Percentiles rank a stretch among this genome's conserved stretches.
Conservation (phyloP, 306 rosid species). For the Corylus heterophylla region DNA sequence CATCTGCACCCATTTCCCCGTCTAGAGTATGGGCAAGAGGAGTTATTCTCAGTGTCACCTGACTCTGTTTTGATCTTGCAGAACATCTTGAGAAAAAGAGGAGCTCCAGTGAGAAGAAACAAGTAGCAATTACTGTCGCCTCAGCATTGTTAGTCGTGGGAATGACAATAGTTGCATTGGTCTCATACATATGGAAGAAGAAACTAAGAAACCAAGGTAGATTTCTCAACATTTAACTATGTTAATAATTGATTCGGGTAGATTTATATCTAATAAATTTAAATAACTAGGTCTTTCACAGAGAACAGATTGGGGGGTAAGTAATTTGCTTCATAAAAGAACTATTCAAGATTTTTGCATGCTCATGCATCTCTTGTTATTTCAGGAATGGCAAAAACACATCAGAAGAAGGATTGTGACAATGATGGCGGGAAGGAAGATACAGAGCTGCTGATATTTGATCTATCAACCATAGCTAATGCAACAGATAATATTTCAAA, state of each 20-base stretch:
- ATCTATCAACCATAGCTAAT: constrained; percentile 27
- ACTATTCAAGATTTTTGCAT: background rate
- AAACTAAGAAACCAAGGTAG: background rate
- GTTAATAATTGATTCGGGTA: background rate
- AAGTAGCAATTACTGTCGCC: background rate
- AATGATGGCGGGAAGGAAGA: constrained; percentile 31
- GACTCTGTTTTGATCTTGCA: background rate
- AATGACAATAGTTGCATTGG: background rate
- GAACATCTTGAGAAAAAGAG: background rate
- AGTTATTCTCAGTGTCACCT: too few relatives aligned
- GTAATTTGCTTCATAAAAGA: background rate
- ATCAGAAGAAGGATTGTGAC: background rate
- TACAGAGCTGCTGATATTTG: constrained; percentile 47
- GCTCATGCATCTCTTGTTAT: background rate
- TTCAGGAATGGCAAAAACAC: background rate
- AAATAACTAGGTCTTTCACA: too few relatives aligned
- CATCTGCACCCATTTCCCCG: too few relatives aligned
- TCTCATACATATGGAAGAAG: background rate
- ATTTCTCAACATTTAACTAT: background rate
- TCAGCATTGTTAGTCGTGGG: background rate
- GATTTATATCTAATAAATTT: too few relatives aligned
- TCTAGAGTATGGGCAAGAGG: too few relatives aligned
- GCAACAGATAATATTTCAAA: constrained; percentile 53
- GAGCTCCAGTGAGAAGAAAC: background rate
- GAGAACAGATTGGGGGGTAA: too few relatives aligned